Base-by-base conservation (phyloP, 148 eudicot genomes). In the Vaccinium vitisidaea region DNA sequence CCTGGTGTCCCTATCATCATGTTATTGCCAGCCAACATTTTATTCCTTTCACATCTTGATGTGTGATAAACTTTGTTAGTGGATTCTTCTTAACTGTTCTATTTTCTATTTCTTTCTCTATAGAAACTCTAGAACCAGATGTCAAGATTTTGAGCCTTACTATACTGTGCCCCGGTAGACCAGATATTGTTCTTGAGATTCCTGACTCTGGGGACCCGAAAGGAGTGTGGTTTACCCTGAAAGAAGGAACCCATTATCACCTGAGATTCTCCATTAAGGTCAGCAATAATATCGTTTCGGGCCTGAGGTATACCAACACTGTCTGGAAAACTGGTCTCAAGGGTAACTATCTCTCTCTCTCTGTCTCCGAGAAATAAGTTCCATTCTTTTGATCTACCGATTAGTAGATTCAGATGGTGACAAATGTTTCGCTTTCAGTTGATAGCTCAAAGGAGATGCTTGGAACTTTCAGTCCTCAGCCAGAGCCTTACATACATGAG, bases 261-360 rank as follows among this genome's bases (percentile, higher is more conserved):
- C 92, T 95, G 10, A 87, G 90, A 39, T 95, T 95, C 85, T 88
- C 94, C 85, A 87, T 95, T 75, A 88, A 88, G 82, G 98, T 95
- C 82, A 91, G 86, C 82, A 94, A 95, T 86, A 93, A 93, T 30
- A 89, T 92, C 84, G 98, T 95, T 46, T 95, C 91, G 16, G 98
- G 98, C 59, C 93, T 95, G 18, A 88, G 92, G 83, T 95, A 95
- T 87, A 87, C 86, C 25, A 92, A 94, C 86, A 94, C 90, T 63
- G 92, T 94, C 13, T 95, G 97, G 97, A 95, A 95, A 88, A 92
- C 95, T 25, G 98, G 98, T 58, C 85, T 95, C 25, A 93, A 90
- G 91, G 97, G 98, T 94, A 91, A 7, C 43, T n/a, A 25, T 49
- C 43, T 69, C 53, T 46, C 75, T 75, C 61, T 75, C 50, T 18